Evolutionary conservation across 2,329 filamentous ascomycete species (phyloP), one percentile per base, ranked within the genome.

Genomic region (Ophiostoma pallidulum): DNA sequence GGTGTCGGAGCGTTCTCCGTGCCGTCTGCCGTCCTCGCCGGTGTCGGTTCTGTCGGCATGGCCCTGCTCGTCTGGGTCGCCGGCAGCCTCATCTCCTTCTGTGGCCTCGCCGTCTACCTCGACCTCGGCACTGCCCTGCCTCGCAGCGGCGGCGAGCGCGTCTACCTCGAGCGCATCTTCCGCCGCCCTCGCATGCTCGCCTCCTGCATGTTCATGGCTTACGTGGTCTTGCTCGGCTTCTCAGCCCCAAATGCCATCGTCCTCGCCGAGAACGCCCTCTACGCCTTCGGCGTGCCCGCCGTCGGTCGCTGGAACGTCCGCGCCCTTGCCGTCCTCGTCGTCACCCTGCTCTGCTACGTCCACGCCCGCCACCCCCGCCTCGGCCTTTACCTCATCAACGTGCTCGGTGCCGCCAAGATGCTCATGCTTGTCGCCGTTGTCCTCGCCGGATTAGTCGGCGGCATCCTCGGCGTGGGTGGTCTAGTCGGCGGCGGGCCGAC

Each of bases 91-190:
- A 66, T 72, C 32, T 68, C 67, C 1, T 66, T 67, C 45, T 67
- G 68, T 39, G 70, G 70, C 18, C 62, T 72, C 10, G 62, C 66
- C 12, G 68, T 72, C 5, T 71, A 69, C 52, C 58, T 73, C 6
- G 58, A 73, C 45, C 62, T 72, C 8, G 70, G 69, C 31, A 66
- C 62, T 4, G 66, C 66, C 16, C 63, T 73, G 10, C 69, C 70
- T 7, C 58, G 62, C 20, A 67, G 64, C 13, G 72, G 73, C 32
- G 72, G 72, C n/a, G 72, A 75, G 54, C 68, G 71, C 42, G 69
- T 74, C 33, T 75, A 75, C 55, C 67, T 76, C 36, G 72, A 76
- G 59, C 70, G 72, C 32, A 71, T 75, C 31, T 75, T 70, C 56
- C 64, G 61, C 40, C 67, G 64, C 18, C 74, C 75, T 24, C 67